These are phyloP conservation scores for Colletotrichum theobromicola DNA, from an alignment of 2,329 filamentous ascomycete genomes.

Conservation along the genomic window DNA sequence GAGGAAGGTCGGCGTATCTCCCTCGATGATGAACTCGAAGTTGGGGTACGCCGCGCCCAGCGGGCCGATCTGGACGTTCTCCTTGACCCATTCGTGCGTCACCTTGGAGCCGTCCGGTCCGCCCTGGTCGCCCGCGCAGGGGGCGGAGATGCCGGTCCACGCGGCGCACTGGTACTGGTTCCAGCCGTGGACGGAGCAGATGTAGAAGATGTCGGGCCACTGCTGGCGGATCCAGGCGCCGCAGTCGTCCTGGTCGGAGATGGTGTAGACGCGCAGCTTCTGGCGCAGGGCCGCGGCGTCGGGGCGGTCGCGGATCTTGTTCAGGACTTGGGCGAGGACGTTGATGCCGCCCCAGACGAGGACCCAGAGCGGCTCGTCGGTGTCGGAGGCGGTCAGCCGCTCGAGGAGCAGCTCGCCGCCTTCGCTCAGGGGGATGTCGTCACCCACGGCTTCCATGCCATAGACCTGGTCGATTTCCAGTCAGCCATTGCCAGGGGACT, in stretches of 20 bases:
- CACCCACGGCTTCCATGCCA: constrained; percentile 35
- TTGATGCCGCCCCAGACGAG: constrained; percentile 60
- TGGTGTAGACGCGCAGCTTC: constrained; percentile 57
- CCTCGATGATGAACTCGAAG: constrained; percentile 56
- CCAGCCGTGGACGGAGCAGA: constrained; percentile 60
- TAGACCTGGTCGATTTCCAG: constrained; percentile 28
- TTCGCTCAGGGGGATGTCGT: constrained; percentile 34
- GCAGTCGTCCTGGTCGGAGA: constrained; percentile 65
- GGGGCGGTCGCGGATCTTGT: constrained; percentile 35
- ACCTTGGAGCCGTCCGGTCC: constrained; percentile 51
- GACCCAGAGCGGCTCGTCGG: constrained; percentile 53
- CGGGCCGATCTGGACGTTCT: constrained; percentile 55
- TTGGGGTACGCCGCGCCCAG: constrained; percentile 51
- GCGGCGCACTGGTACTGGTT: constrained; percentile 58
- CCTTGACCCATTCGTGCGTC: constrained; percentile 54
- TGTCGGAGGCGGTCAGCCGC: constrained; percentile 24
- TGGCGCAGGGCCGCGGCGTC: constrained; percentile 40
- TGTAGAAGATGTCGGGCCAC: constrained; percentile 61
- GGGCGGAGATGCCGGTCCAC: constrained; percentile 57
- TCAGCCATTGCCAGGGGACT: background rate
- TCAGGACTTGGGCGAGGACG: constrained; percentile 53
- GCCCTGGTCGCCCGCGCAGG: constrained; percentile 48
- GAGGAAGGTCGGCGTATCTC: constrained; percentile 56
- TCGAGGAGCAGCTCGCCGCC: constrained; percentile 48
- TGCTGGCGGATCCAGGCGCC: constrained; percentile 59